Percentiles rank a stretch among this genome's conserved stretches.
phyloP scores from a whole-genome alignment of 805 yeast species.

The Millerago galiae region DNA sequence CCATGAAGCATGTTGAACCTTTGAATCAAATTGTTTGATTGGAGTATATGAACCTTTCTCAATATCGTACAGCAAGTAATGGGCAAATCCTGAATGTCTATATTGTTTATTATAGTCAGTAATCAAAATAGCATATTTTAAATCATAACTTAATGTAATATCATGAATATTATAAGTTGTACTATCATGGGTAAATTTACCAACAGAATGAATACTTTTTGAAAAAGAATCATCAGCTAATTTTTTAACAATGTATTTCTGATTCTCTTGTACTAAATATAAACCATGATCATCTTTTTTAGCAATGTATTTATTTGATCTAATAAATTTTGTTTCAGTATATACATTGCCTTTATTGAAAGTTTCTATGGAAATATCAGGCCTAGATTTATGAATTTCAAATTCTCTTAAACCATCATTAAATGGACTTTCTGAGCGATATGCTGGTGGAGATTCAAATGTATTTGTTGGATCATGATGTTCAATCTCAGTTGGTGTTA shows the following conservation, averaged over 20 bases:
- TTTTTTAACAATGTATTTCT: constrained; percentile 25
- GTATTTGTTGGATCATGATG: background rate
- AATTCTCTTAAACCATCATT: constrained; percentile 4
- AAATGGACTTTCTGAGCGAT: background rate
- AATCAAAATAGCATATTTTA: constrained; percentile 45
- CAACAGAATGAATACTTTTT: constrained; percentile 21
- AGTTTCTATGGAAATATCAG: constrained; percentile 6
- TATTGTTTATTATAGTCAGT: constrained; percentile 48
- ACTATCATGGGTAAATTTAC: constrained; percentile 37
- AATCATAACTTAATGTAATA: constrained; percentile 37
- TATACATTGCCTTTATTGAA: background rate
- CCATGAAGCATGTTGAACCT: constrained; percentile 44
- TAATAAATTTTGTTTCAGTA: constrained; percentile 21
- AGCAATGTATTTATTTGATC: constrained; percentile 17
- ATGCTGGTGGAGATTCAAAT: background rate
- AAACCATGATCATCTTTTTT: constrained; percentile 39
- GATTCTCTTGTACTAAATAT: constrained; percentile 23
- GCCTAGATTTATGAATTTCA: constrained; percentile 6
- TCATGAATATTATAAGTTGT: constrained; percentile 32
- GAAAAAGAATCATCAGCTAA: constrained; percentile 22
- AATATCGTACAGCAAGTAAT: constrained; percentile 58
- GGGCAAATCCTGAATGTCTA: constrained; percentile 62
- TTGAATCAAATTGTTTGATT: constrained; percentile 17
- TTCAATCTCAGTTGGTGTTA: background rate
- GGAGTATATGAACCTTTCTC: constrained; percentile 28